Base-by-base conservation (phyloP, 2,329 filamentous ascomycete species). In the Xylaria sp. region DNA sequence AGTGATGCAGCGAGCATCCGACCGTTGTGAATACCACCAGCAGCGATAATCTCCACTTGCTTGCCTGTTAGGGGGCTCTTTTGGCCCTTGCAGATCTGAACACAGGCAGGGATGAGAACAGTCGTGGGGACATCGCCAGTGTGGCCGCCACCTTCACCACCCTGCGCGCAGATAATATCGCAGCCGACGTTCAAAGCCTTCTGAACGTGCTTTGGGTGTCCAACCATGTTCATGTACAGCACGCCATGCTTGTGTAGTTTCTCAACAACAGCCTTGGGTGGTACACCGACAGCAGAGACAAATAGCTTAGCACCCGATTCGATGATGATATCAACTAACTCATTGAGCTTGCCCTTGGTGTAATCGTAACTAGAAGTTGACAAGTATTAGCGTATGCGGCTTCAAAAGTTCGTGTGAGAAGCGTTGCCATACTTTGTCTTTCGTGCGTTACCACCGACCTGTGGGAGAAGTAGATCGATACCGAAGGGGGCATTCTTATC, bases 141-240 rank as follows among this genome's bases (percentile, higher is more conserved):
- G 87, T 98, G 94, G 75, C 96, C 96, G 81, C 96, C 96, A 73
- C 96, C 96, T 85, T 99, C 96, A 77, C 96, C 95, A 80, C 96
- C 96, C 85, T 99, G 96, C 62, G 96, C 96, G 86, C 95, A 98
- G 85, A 99, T 98, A 78, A 99, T 92, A 83, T 99, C 96, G 76
- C 91, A 93, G 74, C 94, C 96, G 68, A 94, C 88, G 60, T 95
- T 94, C 72, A 99, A 88, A 83, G 94, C 97, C 88, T 98, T 99
- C 84, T 94, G 89, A 73, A 97, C 95, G 85, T 99, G 96, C 90
- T 99, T 99, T 79, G 96, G 95, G 88, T 99, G 96, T 75, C 96
- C 96, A 81, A 99, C 94, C 96, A 99, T 99, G 91, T 99, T 99
- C 96, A 98, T 98, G 88, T 97, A 97, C 75, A 97, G 88, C 75